phyloP scores from a whole-genome alignment of 345 rosid genomes.

The Fremontodendron californicum region DNA sequence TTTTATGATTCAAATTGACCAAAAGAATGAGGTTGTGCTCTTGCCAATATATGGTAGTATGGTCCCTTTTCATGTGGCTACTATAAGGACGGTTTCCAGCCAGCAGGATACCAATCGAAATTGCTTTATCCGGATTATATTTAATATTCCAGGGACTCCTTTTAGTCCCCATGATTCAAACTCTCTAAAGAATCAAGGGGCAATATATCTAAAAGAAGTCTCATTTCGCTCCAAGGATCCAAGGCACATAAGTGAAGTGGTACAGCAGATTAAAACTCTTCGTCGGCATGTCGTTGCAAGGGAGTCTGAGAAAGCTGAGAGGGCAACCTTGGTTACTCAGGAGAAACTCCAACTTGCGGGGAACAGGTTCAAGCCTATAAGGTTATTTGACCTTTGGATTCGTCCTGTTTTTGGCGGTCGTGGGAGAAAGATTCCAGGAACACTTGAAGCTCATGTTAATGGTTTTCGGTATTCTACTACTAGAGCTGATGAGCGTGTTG shows the following conservation, averaged over 20 bases:
- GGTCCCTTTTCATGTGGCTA: conserved; percentile 91
- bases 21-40: conserved; percentile 80
- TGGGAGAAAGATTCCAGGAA: conserved; percentile 80
- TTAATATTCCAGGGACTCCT: conserved; percentile 82
- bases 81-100: conserved; percentile 82
- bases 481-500: conserved; percentile 80
- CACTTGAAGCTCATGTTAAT: conserved; percentile 81
- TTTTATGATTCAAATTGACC: conserved; percentile 79
- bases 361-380: conserved; percentile 85
- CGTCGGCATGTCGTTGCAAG: conserved; percentile 74
- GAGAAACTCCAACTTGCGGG: conserved; percentile 81
- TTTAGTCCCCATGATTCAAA: conserved; percentile 76
- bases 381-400: conserved; percentile 76
- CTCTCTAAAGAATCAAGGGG: conserved; percentile 60
- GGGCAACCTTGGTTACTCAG: conserved; percentile 90
- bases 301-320: conserved; percentile 87
- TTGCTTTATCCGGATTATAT: conserved; percentile 80
- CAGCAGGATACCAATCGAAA: conserved; percentile 82
- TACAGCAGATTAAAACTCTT: conserved; percentile 71
- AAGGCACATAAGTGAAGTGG: conserved; percentile 85
- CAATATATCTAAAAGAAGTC: conserved; percentile 79
- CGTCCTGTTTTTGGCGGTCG: conserved; percentile 88
- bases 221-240: conserved; percentile 90
- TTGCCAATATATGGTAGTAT: conserved; percentile 84
- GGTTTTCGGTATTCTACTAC: conserved; percentile 80